Base-by-base conservation (phyloP, 495 filamentous ascomycete species). In the Bacidia rubella region DNA sequence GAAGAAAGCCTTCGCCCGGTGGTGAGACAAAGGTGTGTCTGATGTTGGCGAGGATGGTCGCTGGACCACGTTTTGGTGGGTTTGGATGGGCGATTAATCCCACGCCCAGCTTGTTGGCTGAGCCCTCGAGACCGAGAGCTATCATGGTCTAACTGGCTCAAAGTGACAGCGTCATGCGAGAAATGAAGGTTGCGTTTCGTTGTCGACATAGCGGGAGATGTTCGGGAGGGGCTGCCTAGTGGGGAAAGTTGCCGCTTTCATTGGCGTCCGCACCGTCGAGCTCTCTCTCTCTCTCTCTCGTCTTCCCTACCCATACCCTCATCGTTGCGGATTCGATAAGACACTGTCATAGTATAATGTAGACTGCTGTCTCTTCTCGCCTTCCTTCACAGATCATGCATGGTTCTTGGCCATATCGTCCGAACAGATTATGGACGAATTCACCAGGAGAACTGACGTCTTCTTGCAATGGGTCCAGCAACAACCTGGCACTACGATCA, bases 51-150 rank as follows among this genome's bases (percentile, higher is more conserved):
- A 98, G 88, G 62, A 97, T 81, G 59, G 78, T 70, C 21, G 88
- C 77, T 27, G 77, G 72, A 51, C 73, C 74, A 21, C 74, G 73
- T 56, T 72, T 66, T 4, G 76, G 68, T 52, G 81, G 79, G 70
- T 98, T 90, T 53, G 81, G 80, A 71, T 98, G 93, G 25, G 76
- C 74, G 66, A 98, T 96, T 29, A 98, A 73, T 63, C 92, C 92
- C 51, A 97, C 82, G 58, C 92, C 92, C 46, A 98, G 76, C 66
- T 98, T 98, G 74, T 98, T 97, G 69, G 92, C 92, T 44, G 87
- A 94, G 64, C 92, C 90, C 72, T 98, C 92, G 63, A 93, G 86
- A 45, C 93, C 93, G 61, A 98, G 78, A 51, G 87, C 81, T 54
- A 98, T 86, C 81, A 83, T 83, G 5, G 5, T 35, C 15, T 15